Percentiles rank a stretch among this genome's conserved stretches.
phyloP scores from a whole-genome alignment of 495 filamentous ascomycete species.

The Penicillium ochrochloron region DNA sequence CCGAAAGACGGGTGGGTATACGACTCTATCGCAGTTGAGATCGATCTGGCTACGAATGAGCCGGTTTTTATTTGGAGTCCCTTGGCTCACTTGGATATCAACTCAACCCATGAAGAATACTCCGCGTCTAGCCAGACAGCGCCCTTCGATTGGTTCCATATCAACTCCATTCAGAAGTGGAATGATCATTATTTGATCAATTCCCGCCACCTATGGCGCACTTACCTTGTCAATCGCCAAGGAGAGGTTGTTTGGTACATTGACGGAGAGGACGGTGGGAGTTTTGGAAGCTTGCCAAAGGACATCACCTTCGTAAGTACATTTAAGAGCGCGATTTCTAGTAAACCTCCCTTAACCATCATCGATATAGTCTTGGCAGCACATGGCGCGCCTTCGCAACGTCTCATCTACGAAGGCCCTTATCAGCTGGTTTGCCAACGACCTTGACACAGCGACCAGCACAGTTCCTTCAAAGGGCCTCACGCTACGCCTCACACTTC shows the following conservation, averaged over 20 bases:
- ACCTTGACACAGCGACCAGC: slow-evolving; percentile 9
- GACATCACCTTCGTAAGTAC: slow-evolving; percentile 7
- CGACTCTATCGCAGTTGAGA: slow-evolving; percentile 46
- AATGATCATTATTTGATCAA: slow-evolving; percentile 36
- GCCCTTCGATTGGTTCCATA: slow-evolving; percentile 41
- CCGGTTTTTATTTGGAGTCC: slow-evolving; percentile 33
- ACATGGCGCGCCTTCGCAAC: slow-evolving; percentile 17
- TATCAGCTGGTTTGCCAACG: slow-evolving; percentile 29
- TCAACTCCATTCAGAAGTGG: slow-evolving; percentile 35
- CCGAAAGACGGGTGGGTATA: slow-evolving; percentile 46
- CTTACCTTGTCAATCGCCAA: slow-evolving; percentile 27
- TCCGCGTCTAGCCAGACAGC: slow-evolving; percentile 14
- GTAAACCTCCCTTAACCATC: neutral
- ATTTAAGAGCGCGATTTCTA: no score
- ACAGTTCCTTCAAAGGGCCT: slow-evolving; percentile 19
- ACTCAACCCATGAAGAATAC: slow-evolving; percentile 12
- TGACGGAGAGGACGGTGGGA: slow-evolving; percentile 37
- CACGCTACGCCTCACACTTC: slow-evolving; percentile 22
- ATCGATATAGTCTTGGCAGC: slow-evolving; percentile 17
- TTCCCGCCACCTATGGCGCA: slow-evolving; percentile 34
- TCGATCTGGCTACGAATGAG: slow-evolving; percentile 33
- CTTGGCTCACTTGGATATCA: slow-evolving; percentile 18
- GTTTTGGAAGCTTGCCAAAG: slow-evolving; percentile 36
- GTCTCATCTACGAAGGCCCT: slow-evolving; percentile 21
- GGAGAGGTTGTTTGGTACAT: slow-evolving; percentile 39